Evolutionary conservation across 768 basidiomycete species (phyloP), one percentile per base, ranked within the genome.

Genomic region (Boletus vinaceobasis): DNA sequence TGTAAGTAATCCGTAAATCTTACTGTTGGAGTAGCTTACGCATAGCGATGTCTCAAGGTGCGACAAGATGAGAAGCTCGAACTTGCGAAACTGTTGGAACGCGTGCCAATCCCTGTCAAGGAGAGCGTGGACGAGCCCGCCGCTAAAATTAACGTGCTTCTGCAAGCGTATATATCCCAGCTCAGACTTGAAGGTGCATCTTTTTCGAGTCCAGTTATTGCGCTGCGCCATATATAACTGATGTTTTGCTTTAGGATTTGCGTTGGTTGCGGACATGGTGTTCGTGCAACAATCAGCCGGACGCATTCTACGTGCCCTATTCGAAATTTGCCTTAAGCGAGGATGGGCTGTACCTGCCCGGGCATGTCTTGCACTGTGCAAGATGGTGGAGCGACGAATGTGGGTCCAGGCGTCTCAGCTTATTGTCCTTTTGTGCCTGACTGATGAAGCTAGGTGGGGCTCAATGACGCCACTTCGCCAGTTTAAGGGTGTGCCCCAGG

Each of bases 231-330:
- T 27, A 48, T n/a, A 19, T 35, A 13, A 33, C 8, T 8, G 7
- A 23, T 1, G 43, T 6, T 17, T 37, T 27, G 1, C 55, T 31
- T 31, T 10, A 87, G 87, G 89, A 1, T 91, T 93, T 58, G 90
- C 90, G 0, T 80, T 93, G 1, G 86, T 93, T 2, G 89, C 90
- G 0, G 90, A 93, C 60, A 93, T 92, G 91, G 93, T 99, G 9
- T 98, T 94, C 66, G 89, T 99, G 3, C 92, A 94, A 55, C 97
- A 99, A 65, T 97, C 94, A 8, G 97, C 97, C 2, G 97, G 97
- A 46, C 88, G 92, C 80, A 97, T 98, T 63, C 75, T 98, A 37
- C 92, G 94, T 19, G 96, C 96, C 15, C 90, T 99, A 67, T 98
- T 94, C 62, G 96, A 99, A 72, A 99, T 98, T 52, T 98, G 95